Base-by-base conservation (phyloP, 192 early-diverging fungal species). In the Geranomyces michiganensis region DNA sequence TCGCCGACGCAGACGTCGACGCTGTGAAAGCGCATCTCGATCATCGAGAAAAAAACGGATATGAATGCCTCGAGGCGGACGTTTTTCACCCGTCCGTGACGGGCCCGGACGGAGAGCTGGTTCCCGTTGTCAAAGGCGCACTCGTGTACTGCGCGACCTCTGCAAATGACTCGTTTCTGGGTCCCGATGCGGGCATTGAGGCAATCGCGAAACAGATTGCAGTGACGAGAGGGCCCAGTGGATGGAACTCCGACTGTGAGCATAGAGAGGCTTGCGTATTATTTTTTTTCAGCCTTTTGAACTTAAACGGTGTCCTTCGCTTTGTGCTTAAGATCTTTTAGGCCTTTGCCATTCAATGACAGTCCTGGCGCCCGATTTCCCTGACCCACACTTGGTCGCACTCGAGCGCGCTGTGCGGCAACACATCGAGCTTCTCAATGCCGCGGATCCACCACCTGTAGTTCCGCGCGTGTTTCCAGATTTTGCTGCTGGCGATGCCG, bases 11-110 rank as follows among this genome's bases (percentile, higher is more conserved):
- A 30, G 83, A 90, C 56, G 89, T 89, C 22, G 83, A 81, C 64
- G 73, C 77, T 19, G 93, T 94, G 7, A 81, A 83, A 33, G 81
- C 79, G 22, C 92, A 95, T 49, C 73, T 97, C 55, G 93, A 95
- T 64, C 87, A 92, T 74, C 82, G 95, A 30, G 95, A 97, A 82
- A 95, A 93, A 84, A 91, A 93, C 70, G 95, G 95, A 3, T 97
- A 97, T 67, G 51, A 62, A 78, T 86, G 4, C 79, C 83, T 19
- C 86, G 89, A 32, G 76, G 81, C 44, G 87, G 82, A 90, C 27
- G 87, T 94, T 14, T 92, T 76, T 75, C 76, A 79, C 19, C 76
- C 76, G 10, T 27, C 66, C 45, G 49, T 36, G 17, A 53, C 17
- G 19, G 46, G 63, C 19, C 32, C 41, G 15, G 13, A 26, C 5